phyloP scores from a whole-genome alignment of 1,284 basidiomycete genomes.

The Ceratobasidium sp. region DNA sequence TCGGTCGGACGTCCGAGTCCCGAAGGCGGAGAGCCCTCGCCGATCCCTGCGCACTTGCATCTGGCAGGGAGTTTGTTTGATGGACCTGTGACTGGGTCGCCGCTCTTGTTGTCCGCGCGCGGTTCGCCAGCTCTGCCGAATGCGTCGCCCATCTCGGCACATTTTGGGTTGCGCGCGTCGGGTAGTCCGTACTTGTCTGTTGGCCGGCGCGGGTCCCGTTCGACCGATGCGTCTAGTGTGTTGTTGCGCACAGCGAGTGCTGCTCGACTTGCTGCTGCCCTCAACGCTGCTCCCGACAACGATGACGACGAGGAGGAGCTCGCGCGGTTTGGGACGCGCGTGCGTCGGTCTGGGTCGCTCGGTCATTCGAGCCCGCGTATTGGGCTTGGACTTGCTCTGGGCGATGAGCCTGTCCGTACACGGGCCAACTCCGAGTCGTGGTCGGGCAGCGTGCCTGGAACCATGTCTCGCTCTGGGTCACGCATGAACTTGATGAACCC shows the following conservation, averaged over 20 bases:
- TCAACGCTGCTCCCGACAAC: slow-evolving; percentile 33
- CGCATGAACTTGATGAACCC: slow-evolving; percentile 39
- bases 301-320: slow-evolving; percentile 28
- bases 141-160: slow-evolving; percentile 9
- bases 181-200: slow-evolving; percentile 24
- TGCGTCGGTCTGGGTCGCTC: slow-evolving; percentile 23
- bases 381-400: slow-evolving; percentile 26
- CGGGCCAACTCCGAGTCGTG: slow-evolving; percentile 29
- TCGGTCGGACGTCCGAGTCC: slow-evolving; percentile 21
- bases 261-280: slow-evolving; percentile 35
- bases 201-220: slow-evolving; percentile 8
- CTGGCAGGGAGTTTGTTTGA: slow-evolving; percentile 13
- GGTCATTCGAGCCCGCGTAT: slow-evolving; percentile 20
- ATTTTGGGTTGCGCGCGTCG: slow-evolving; percentile 17
- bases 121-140: slow-evolving; percentile 22
- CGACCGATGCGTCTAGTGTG: slow-evolving; percentile 31
- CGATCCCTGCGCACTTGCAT: neutral
- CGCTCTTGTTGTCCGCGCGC: slow-evolving; percentile 1
- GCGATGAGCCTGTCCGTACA: neutral
- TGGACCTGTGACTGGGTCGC: slow-evolving; percentile 21
- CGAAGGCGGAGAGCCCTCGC: neutral
- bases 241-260: slow-evolving; percentile 38
- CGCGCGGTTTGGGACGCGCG: slow-evolving; percentile 14
- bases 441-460: neutral
- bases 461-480: slow-evolving; percentile 32